These are phyloP conservation scores for Berkeleyomyces rouxiae DNA, from an alignment of 2,329 filamentous ascomycete genomes.

Conservation along the genomic window DNA sequence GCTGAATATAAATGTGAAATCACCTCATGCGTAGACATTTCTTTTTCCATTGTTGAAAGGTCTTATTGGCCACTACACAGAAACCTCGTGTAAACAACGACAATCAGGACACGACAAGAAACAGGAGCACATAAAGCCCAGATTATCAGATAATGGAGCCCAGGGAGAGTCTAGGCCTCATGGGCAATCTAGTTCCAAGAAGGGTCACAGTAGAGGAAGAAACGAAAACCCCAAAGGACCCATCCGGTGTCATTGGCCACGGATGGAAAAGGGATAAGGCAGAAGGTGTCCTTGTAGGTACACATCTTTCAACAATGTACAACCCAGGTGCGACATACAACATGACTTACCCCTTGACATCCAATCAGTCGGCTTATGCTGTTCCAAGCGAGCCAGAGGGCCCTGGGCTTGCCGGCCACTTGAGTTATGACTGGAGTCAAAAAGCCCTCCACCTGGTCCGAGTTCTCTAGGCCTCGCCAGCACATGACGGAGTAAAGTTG, in stretches of 20 bases:
- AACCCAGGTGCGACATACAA: no score
- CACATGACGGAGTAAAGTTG: not conserved
- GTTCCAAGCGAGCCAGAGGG: not conserved
- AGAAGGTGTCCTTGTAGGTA: not conserved
- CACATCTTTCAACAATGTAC: no score
- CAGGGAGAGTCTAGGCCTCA: no score
- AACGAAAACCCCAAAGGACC: not conserved
- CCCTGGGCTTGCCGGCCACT: not conserved
- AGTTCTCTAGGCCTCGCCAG: not conserved
- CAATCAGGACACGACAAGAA: no score
- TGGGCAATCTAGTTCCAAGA: not conserved
- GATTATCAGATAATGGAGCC: no score
- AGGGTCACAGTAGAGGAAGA: not conserved
- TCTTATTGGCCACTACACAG: no score
- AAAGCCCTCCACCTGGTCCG: not conserved
- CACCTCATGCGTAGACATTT: no score
- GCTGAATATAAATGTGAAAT: no score
- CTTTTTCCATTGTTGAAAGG: no score
- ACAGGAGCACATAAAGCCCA: no score
- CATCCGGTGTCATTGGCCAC: not conserved
- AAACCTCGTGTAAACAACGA: no score
- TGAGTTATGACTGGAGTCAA: not conserved
- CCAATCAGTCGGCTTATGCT: not conserved
- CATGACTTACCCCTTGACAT: no score
- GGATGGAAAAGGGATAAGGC: not conserved